phyloP scores from a whole-genome alignment of 192 early-diverging fungal genomes.

The Coemansia reversa region DNA sequence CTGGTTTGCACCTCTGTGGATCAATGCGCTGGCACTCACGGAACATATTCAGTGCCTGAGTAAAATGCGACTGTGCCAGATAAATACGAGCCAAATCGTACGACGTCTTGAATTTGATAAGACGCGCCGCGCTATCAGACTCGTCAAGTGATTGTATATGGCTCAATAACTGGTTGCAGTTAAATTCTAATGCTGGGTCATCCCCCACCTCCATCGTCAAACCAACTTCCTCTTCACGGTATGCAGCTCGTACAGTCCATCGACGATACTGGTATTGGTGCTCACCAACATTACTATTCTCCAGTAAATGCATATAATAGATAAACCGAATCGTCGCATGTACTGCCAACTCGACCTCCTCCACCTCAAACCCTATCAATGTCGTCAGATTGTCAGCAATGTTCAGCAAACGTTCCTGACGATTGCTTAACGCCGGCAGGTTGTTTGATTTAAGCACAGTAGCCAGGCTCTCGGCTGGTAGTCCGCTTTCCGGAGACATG shows the following conservation, averaged over 20 bases:
- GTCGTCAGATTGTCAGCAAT: conserved; percentile 12
- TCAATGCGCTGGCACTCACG: conserved; percentile 25
- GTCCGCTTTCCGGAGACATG: conserved; percentile 10
- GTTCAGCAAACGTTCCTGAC: conserved; percentile 27
- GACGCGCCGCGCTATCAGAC: neutral
- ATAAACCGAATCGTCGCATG: conserved; percentile 38
- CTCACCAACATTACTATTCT: conserved; percentile 1
- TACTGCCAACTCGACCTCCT: conserved; percentile 30
- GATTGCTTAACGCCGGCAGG: conserved; percentile 15
- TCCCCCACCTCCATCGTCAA: conserved; percentile 15
- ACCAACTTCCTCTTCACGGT: conserved; percentile 39
- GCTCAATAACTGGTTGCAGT: conserved; percentile 3
- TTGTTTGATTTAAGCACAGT: conserved; percentile 12
- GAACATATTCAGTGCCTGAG: conserved; percentile 18
- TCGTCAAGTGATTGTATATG: conserved; percentile 7
- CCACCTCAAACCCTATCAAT: conserved; percentile 24
- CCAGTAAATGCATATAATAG: conserved; percentile 31
- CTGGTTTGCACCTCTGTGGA: conserved; percentile 5
- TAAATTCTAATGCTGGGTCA: conserved; percentile 15
- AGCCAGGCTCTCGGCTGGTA: conserved; percentile 17
- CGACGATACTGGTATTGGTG: conserved; percentile 17
- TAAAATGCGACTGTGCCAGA: conserved; percentile 21
- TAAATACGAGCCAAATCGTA: conserved; percentile 39
- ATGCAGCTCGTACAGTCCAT: conserved; percentile 40
- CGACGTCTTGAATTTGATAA: conserved; percentile 5